phyloP scores from a whole-genome alignment of 2,329 filamentous ascomycete genomes.

The Pseudogymnoascus sp. region DNA sequence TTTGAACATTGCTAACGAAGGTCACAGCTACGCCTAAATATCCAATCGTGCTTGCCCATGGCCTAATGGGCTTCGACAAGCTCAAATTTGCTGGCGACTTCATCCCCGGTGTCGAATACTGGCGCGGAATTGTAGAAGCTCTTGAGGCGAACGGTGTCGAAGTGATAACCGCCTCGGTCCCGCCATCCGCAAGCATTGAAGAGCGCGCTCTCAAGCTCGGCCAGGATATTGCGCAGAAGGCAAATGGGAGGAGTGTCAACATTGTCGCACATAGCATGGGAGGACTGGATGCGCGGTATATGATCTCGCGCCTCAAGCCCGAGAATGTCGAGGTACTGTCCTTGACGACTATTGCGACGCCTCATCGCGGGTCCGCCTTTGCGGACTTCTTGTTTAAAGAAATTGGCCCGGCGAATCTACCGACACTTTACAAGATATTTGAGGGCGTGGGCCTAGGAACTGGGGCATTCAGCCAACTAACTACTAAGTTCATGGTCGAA shows the following conservation, averaged over 20 bases:
- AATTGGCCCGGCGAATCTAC: conserved; percentile 41
- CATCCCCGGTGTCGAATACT: conserved; percentile 52
- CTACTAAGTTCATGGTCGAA: conserved; percentile 46
- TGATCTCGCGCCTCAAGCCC: conserved; percentile 49
- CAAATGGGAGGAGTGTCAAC: conserved; percentile 53
- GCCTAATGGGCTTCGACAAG: conserved; percentile 54
- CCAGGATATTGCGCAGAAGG: conserved; percentile 40
- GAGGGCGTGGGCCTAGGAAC: conserved; percentile 46
- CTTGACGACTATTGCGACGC: conserved; percentile 32
- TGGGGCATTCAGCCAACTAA: conserved; percentile 53
- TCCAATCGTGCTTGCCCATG: conserved; percentile 57
- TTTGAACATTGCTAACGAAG: conserved; percentile 9
- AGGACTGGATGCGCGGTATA: conserved; percentile 55
- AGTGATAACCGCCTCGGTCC: conserved; percentile 53
- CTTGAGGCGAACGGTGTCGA: conserved; percentile 43
- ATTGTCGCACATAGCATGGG: conserved; percentile 66
- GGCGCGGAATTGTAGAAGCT: conserved; percentile 54
- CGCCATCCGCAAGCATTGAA: conserved; percentile 52
- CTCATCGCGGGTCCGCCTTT: conserved; percentile 36
- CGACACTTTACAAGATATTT: conserved; percentile 44
- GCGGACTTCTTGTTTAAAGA: conserved; percentile 45
- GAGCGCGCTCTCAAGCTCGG: conserved; percentile 50
- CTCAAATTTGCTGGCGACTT: conserved; percentile 40
- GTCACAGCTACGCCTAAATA: conserved; percentile 44
- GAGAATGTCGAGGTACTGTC: conserved; percentile 36